A percentile compares a stretch with the other conserved stretches of the same genome.
phyloP scores from a whole-genome alignment of 768 basidiomycete genomes.

The Phaeotremella fagi region DNA sequence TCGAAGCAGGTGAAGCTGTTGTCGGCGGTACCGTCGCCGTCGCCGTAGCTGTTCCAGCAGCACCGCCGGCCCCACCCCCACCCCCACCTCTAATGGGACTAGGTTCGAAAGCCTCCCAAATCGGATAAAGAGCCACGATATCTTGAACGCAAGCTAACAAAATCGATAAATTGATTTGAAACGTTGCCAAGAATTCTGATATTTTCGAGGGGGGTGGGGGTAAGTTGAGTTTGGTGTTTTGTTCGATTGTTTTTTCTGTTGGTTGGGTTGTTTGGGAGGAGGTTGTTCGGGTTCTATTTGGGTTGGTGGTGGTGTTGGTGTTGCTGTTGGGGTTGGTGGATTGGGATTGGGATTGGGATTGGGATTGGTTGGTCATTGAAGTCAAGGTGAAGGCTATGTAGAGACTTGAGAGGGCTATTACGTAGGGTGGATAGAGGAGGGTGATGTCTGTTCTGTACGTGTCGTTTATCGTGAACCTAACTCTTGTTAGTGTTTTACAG shows the following conservation, averaged over 20 bases:
- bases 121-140: conserved; percentile 78
- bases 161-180: conserved; percentile 77
- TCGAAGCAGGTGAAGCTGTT: background rate
- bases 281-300: conserved; percentile 30
- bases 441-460: conserved; percentile 89
- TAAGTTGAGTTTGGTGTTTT: conserved; percentile 38
- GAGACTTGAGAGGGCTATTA: conserved; percentile 86
- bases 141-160: conserved; percentile 84
- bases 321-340: conserved; percentile 17
- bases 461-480: conserved; percentile 93
- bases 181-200: conserved; percentile 65
- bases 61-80: background rate
- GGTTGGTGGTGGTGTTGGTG: conserved; percentile 42
- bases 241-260: conserved; percentile 38
- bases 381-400: conserved; percentile 81
- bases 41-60: background rate
- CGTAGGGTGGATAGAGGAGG: conserved; percentile 89
- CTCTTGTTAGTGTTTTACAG: background rate
- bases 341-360: too few species aligned
- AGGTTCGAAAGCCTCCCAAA: conserved; percentile 74
- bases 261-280: conserved; percentile 51
- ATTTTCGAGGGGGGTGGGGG: conserved; percentile 40
- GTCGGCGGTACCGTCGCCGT: background rate
- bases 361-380: conserved; percentile 54
- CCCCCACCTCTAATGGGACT: background rate